Conservation (phyloP, 2,329 filamentous ascomycete genomes). For the Penicillium crustosum region DNA sequence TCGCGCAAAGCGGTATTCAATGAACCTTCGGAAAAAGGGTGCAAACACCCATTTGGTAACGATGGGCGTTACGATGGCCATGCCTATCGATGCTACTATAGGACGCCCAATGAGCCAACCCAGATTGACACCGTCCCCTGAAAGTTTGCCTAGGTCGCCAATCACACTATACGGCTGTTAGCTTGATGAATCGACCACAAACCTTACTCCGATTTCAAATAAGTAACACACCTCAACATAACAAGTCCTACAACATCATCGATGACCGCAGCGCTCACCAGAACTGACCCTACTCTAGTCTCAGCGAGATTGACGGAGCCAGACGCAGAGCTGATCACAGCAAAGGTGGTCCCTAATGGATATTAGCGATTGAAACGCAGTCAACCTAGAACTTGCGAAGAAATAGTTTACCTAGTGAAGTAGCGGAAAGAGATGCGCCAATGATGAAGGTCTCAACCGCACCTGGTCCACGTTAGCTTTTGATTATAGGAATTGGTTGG, state of each 20-base stretch:
- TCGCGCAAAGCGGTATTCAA: conserved; percentile 35
- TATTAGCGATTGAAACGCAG: background rate
- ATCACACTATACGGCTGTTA: conserved; percentile 31
- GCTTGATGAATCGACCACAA: background rate
- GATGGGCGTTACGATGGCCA: conserved; percentile 38
- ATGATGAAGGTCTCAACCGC: conserved; percentile 37
- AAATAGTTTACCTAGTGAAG: conserved; percentile 27
- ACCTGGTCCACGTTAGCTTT: conserved; percentile 18
- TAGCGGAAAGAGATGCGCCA: conserved; percentile 32
- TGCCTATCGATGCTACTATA: conserved; percentile 40
- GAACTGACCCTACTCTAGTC: conserved; percentile 46
- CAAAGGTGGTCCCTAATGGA: conserved; percentile 30
- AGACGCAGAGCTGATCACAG: conserved; percentile 31
- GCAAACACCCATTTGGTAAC: conserved; percentile 43
- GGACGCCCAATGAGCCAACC: conserved; percentile 43
- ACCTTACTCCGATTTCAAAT: too few relatives aligned
- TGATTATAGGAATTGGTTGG: background rate
- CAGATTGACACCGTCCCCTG: conserved; percentile 28
- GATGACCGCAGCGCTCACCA: conserved; percentile 50
- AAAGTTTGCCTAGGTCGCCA: conserved; percentile 28
- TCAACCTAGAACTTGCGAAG: background rate
- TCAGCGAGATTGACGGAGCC: conserved; percentile 44
- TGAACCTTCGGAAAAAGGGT: conserved; percentile 36
- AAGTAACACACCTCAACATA: conserved; percentile 27
- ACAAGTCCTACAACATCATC: conserved; percentile 50